A percentile compares a stretch with the other conserved stretches of the same genome.
Evolutionary conservation across 805 yeast genomes (phyloP).

Genomic region (Lipomyces chichibuensis): DNA sequence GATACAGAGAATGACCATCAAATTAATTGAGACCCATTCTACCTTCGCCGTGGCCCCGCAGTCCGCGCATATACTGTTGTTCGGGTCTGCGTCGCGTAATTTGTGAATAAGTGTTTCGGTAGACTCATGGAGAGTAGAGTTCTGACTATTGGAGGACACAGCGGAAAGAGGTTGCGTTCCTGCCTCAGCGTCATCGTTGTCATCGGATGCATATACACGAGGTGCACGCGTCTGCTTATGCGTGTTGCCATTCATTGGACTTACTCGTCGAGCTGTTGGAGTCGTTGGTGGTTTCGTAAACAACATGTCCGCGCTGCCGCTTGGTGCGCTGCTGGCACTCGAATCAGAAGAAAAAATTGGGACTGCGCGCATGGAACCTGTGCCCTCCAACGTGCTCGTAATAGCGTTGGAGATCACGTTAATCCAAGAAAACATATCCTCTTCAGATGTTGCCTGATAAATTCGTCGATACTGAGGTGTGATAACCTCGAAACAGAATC

Average conservation of each 20-base stretch:
- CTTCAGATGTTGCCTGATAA: constrained; percentile 72
- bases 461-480: constrained; percentile 72
- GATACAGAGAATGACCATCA: constrained; percentile 73
- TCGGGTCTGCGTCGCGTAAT: constrained; percentile 45
- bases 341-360: background rate
- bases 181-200: background rate
- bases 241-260: background rate
- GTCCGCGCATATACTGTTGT: constrained; percentile 74
- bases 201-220: background rate
- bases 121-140: constrained; percentile 3
- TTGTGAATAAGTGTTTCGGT: constrained; percentile 17
- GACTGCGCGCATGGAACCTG: constrained; percentile 16
- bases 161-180: background rate
- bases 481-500: constrained; percentile 72
- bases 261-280: constrained; percentile 6
- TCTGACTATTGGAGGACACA: background rate
- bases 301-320: constrained; percentile 3
- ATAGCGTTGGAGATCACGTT: constrained; percentile 61
- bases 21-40: constrained; percentile 85
- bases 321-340: background rate
- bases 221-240: background rate
- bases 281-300: constrained; percentile 15
- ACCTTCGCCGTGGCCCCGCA: constrained; percentile 68
- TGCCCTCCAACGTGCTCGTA: constrained; percentile 49
- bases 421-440: constrained; percentile 72